Evolutionary conservation across 352 stramenopile genomes (phyloP).

Genomic region (Phytophthora podocarpi): DNA sequence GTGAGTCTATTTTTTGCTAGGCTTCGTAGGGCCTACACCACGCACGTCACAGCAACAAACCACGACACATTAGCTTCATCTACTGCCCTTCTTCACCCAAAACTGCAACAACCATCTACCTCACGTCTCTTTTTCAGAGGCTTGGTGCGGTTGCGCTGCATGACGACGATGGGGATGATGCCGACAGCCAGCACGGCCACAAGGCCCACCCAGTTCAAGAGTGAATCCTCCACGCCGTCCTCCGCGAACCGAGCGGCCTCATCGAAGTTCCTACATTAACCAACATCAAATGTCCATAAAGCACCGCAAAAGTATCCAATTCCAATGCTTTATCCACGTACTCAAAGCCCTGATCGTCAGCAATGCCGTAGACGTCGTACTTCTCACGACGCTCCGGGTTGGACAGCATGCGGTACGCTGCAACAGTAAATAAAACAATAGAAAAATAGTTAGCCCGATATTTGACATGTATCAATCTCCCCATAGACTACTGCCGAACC

Average conservation of each 20-base stretch:
- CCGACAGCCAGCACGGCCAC: slow-evolving; percentile 56
- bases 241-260: slow-evolving; percentile 70
- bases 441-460: slow-evolving; percentile 3
- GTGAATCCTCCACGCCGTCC: slow-evolving; percentile 72
- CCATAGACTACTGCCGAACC: too few relatives aligned
- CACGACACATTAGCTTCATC: not conserved
- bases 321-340: slow-evolving; percentile 30
- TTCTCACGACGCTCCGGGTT: slow-evolving; percentile 76
- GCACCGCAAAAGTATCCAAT: not conserved
- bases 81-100: not conserved
- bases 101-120: slow-evolving; percentile 40
- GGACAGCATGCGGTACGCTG: slow-evolving; percentile 79
- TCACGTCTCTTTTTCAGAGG: slow-evolving; percentile 76
- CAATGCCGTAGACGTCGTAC: slow-evolving; percentile 83
- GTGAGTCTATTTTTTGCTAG: slow-evolving; percentile 80
- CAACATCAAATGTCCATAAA: not conserved
- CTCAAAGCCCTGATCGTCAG: slow-evolving; percentile 78
- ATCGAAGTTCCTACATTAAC: slow-evolving; percentile 74
- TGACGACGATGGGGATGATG: slow-evolving; percentile 67
- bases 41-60: not conserved
- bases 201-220: slow-evolving; percentile 75
- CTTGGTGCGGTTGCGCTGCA: slow-evolving; percentile 78
- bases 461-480: not conserved
- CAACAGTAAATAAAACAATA: not conserved
- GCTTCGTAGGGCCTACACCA: slow-evolving; percentile 58